Conservation (phyloP, 805 yeast species). For the Zygotorulaspora sp. region DNA sequence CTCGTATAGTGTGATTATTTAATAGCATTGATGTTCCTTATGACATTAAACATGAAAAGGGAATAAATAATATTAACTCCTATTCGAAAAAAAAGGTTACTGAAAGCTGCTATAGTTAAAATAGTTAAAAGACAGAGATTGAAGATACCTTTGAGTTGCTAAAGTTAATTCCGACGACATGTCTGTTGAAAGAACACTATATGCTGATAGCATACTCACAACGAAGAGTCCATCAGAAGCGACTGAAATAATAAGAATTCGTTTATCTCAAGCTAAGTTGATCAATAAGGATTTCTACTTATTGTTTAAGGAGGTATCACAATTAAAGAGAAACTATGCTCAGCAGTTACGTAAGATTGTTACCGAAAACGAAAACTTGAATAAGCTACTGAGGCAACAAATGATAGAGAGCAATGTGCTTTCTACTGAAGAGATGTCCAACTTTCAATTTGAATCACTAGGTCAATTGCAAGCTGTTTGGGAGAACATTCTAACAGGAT, state of each 20-base stretch:
- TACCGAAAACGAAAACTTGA: constrained; percentile 34
- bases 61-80: no score
- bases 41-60: no score
- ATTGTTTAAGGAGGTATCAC: constrained; percentile 53
- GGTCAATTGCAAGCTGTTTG: constrained; percentile 45
- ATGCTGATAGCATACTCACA: constrained; percentile 40
- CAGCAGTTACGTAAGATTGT: constrained; percentile 41
- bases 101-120: not conserved
- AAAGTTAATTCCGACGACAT: constrained; percentile 7
- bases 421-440: constrained; percentile 44
- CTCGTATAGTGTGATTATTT: not conserved
- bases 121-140: no score
- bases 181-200: constrained; percentile 34
- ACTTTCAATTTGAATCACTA: constrained; percentile 45
- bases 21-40: no score
- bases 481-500: constrained; percentile 40
- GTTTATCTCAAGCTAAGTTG: constrained; percentile 50
- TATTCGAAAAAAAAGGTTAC: no score
- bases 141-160: no score
- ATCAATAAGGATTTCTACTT: constrained; percentile 58
- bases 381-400: constrained; percentile 33
- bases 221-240: constrained; percentile 54
- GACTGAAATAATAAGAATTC: constrained; percentile 52
- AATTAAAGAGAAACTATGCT: constrained; percentile 45
- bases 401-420: constrained; percentile 39